Base-by-base conservation (phyloP, 2,329 filamentous ascomycete genomes). In the Apiospora malaysiana region DNA sequence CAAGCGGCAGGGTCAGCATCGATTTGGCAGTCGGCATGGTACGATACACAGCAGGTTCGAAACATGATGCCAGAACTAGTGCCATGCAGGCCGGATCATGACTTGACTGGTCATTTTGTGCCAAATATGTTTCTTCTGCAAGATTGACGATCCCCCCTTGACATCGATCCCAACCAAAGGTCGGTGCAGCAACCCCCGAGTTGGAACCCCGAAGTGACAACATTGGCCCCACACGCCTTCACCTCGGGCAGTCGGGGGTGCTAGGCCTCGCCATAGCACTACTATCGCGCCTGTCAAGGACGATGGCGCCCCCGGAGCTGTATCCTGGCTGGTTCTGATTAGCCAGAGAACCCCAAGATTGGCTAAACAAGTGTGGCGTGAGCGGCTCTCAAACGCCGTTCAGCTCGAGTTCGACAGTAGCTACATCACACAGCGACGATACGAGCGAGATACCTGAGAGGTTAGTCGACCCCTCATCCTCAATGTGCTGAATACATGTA, bases 71-170 rank as follows among this genome's bases (percentile, higher is more conserved):
- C 51, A 37, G 51, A 37, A n/a, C 51, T 59, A 40, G 51, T 37
- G 21, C 12, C 56, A 63, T 63, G 56, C 56, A 23, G 56, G 56
- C 56, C 37, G 56, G 18, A 23, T 63, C 56, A 63, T 63, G 56
- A 63, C 56, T 63, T 40, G 56, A 40, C 32, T 23, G 27, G 56
- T 63, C 56, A 63, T 63, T 14, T 63, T 63, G 56, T 37, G 25
- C 51, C 56, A n/a, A 63, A 63, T 9, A 32, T 63, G 56, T 63
- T 63, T 63, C 56, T 63, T 63, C 56, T 63, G 56, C 56, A 40
- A 63, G 56, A 63, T 63, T 63, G 56, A 32, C 27, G 56, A 63
- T 40, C 56, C 27, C 32, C 32, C 56, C 21, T 23, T 14, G 2
- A 18, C 40, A 40, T 40, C 56, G 51, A 56, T 40, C n/a, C 49